Evolutionary conservation across 2,329 filamentous ascomycete species (phyloP).

Genomic region (Calcarisporium arbuscula): DNA sequence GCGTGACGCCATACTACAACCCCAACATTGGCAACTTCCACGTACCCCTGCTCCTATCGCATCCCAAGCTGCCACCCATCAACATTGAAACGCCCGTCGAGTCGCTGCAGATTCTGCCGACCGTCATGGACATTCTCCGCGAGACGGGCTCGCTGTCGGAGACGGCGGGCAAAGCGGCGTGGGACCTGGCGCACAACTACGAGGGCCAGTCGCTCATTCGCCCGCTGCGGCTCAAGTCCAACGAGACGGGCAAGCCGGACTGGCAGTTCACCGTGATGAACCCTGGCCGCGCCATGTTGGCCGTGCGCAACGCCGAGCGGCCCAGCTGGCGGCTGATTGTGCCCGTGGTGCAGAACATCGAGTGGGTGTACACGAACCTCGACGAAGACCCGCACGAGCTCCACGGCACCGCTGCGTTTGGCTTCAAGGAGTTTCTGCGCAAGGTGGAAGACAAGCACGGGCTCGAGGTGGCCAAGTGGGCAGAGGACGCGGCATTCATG

Average conservation of each 20-base stretch:
- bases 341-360: constrained; percentile 17
- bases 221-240: constrained; percentile 8
- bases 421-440: constrained; percentile 13
- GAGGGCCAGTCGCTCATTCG: constrained; percentile 20
- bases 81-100: constrained; percentile 24
- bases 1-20: constrained; percentile 26
- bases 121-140: constrained; percentile 25
- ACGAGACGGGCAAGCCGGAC: constrained; percentile 10
- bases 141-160: constrained; percentile 21
- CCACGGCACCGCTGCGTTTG: constrained; percentile 7
- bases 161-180: constrained; percentile 10
- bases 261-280: constrained; percentile 22
- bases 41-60: constrained; percentile 24
- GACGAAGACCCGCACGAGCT: constrained; percentile 14
- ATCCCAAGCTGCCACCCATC: constrained; percentile 23
- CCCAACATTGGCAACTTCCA: constrained; percentile 25
- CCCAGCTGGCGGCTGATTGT: constrained; percentile 18
- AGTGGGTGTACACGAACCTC: constrained; percentile 19
- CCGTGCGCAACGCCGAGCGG: constrained; percentile 17
- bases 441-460: constrained; percentile 15
- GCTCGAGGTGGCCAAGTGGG: constrained; percentile 21
- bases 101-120: constrained; percentile 25
- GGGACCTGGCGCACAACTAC: constrained; percentile 17
- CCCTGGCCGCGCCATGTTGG: constrained; percentile 17
- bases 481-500: constrained; percentile 25